Evolutionary conservation across 257 asterid genomes (phyloP).

Genomic region (Nicotiana noctiflora): DNA sequence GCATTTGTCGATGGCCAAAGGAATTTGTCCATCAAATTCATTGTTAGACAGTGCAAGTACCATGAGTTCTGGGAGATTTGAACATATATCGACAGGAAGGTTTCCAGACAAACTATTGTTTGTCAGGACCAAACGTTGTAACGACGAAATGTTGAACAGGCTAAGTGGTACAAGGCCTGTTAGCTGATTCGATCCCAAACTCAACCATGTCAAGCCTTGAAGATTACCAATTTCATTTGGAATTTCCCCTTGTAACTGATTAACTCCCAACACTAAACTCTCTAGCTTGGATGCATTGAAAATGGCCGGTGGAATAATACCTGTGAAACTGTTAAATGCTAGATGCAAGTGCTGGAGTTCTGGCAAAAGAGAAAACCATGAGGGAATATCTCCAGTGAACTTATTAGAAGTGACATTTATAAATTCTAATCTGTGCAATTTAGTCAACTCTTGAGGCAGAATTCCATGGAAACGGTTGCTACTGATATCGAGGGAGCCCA

Average conservation of each 20-base stretch:
- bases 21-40: conserved; percentile 2
- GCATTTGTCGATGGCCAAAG: not conserved
- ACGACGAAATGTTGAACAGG: conserved; percentile 13
- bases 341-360: conserved; percentile 12
- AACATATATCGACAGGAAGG: conserved; percentile 4
- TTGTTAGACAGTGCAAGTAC: conserved; percentile 3
- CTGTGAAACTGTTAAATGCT: conserved; percentile 9
- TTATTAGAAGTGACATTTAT: conserved; percentile 15
- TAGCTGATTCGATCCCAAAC: conserved; percentile 17
- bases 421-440: conserved; percentile 1
- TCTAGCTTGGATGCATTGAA: conserved; percentile 11
- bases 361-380: conserved; percentile 6
- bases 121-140: not conserved
- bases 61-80: not conserved
- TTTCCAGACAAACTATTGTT: conserved; percentile 6
- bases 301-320: conserved; percentile 17
- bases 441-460: conserved; percentile 8
- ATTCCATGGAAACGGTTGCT: conserved; percentile 11
- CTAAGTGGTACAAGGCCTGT: conserved; percentile 13
- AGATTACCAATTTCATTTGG: conserved; percentile 12
- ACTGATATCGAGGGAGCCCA: not conserved
- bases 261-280: conserved; percentile 7
- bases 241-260: conserved; percentile 10
- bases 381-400: conserved; percentile 16
- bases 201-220: conserved; percentile 3